phyloP scores from a whole-genome alignment of 1,284 basidiomycete species.

The Ustilago hordei region DNA sequence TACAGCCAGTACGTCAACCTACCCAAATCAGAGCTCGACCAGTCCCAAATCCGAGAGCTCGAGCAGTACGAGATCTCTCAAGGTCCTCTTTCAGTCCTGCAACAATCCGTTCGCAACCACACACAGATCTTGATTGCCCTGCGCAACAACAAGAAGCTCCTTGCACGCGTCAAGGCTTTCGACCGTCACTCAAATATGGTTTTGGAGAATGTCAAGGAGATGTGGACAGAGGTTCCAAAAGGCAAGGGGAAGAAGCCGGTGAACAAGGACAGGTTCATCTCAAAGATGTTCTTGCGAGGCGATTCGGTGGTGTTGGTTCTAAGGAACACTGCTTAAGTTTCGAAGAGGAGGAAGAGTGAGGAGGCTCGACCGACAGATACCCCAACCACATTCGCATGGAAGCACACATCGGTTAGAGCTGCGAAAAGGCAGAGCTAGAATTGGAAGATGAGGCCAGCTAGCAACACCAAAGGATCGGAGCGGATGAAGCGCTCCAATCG shows the following conservation, averaged over 20 bases:
- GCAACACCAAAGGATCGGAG: neutral
- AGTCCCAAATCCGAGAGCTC: constrained; percentile 91
- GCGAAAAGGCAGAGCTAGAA: no score
- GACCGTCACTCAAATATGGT: constrained; percentile 99
- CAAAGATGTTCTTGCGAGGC: constrained; percentile 83
- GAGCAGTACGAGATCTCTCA: constrained; percentile 74
- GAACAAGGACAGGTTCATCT: constrained; percentile 93
- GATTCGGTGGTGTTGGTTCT: constrained; percentile 68
- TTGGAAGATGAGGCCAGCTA: neutral
- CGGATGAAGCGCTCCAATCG: neutral
- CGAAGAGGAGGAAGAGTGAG: neutral
- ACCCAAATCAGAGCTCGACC: constrained; percentile 96
- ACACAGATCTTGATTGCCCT: constrained; percentile 97
- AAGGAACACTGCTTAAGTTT: constrained; percentile 40
- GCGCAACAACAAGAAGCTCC: constrained; percentile 97
- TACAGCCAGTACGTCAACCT: constrained; percentile 93
- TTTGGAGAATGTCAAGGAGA: constrained; percentile 73
- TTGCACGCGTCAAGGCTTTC: constrained; percentile 98
- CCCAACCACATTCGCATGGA: neutral
- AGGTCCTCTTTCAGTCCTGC: constrained; percentile 94
- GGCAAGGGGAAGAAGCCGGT: constrained; percentile 98
- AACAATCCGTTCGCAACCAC: constrained; percentile 97
- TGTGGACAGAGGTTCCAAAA: constrained; percentile 99
- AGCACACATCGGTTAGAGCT: neutral
- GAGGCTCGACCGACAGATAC: constrained; percentile 9